Evolutionary conservation across 1,284 basidiomycete species (phyloP).

Genomic region (Marasmius tenuissimus): DNA sequence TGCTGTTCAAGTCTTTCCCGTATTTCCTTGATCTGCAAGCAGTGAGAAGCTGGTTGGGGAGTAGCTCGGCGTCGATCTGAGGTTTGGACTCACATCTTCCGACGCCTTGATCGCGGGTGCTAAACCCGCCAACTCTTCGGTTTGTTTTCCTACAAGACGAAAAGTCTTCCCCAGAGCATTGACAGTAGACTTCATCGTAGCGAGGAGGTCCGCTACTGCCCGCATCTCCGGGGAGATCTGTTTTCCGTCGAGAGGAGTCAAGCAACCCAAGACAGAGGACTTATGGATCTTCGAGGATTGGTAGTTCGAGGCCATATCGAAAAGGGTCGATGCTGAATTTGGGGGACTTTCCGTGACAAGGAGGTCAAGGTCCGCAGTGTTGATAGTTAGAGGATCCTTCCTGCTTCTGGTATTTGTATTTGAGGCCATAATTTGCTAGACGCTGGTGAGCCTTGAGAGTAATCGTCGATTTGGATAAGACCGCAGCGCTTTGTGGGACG

Average conservation of each 20-base stretch:
- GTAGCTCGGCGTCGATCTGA: neutral
- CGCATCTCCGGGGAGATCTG: slow-evolving; percentile 30
- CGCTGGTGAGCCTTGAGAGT: too few species aligned
- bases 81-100: slow-evolving; percentile 34
- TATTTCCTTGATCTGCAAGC: slow-evolving; percentile 36
- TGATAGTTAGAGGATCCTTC: too few species aligned
- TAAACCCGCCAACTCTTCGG: slow-evolving; percentile 39
- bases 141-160: slow-evolving; percentile 44
- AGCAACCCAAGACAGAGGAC: neutral
- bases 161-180: slow-evolving; percentile 39
- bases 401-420: too few species aligned
- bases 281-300: neutral
- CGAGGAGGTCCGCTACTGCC: slow-evolving; percentile 40
- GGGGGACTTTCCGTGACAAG: too few species aligned
- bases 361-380: too few species aligned
- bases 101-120: slow-evolving; percentile 42
- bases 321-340: too few species aligned
- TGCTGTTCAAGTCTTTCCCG: slow-evolving; percentile 37
- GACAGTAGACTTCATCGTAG: slow-evolving; percentile 43
- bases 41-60: neutral
- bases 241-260: neutral
- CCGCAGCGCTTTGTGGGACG: too few species aligned
- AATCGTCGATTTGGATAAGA: too few species aligned
- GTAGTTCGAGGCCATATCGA: neutral
- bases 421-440: too few species aligned